Percentiles rank a stretch among this genome's conserved stretches.
These are phyloP conservation scores for Blastobotrys capitulatus DNA, from an alignment of 1,139 yeast genomes.

Conservation along the genomic window DNA sequence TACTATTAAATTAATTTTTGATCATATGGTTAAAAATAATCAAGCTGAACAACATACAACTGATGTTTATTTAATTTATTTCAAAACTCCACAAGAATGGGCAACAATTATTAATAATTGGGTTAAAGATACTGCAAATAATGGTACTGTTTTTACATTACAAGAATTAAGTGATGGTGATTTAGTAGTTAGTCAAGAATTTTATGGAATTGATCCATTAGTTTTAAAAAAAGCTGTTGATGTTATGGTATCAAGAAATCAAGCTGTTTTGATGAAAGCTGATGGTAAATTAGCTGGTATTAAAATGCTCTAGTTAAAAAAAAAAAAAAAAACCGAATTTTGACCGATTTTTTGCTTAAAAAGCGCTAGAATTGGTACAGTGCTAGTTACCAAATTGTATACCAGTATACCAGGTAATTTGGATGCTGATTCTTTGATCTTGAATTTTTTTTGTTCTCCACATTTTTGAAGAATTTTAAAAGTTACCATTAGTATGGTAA, in stretches of 20 bases:
- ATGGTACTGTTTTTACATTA: conserved; percentile 70
- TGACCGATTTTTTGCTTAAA: too few relatives aligned
- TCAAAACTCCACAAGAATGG: conserved; percentile 77
- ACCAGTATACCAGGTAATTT: too few relatives aligned
- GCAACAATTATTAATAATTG: conserved; percentile 54
- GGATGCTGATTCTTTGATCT: too few relatives aligned
- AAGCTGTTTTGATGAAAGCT: conserved; percentile 31
- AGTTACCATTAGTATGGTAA: too few relatives aligned
- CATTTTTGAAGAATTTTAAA: too few relatives aligned
- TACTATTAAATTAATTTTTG: conserved; percentile 51
- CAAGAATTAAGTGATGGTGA: conserved; percentile 74
- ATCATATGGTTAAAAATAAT: conserved; percentile 49
- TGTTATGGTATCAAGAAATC: conserved; percentile 56
- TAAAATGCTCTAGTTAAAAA: conserved; percentile 25
- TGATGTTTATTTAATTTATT: conserved; percentile 52
- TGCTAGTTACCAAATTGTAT: too few relatives aligned
- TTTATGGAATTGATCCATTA: conserved; percentile 56
- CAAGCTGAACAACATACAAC: conserved; percentile 44
- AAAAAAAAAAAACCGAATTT: neutral
- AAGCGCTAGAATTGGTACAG: too few relatives aligned
- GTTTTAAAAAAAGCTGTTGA: conserved; percentile 53
- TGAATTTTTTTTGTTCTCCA: too few relatives aligned
- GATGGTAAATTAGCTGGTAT: conserved; percentile 34
- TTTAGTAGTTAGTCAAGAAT: conserved; percentile 48
- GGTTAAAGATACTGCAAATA: conserved; percentile 73